phyloP scores from a whole-genome alignment of 2,329 filamentous ascomycete species.

The Fusarium solani-melongenae region DNA sequence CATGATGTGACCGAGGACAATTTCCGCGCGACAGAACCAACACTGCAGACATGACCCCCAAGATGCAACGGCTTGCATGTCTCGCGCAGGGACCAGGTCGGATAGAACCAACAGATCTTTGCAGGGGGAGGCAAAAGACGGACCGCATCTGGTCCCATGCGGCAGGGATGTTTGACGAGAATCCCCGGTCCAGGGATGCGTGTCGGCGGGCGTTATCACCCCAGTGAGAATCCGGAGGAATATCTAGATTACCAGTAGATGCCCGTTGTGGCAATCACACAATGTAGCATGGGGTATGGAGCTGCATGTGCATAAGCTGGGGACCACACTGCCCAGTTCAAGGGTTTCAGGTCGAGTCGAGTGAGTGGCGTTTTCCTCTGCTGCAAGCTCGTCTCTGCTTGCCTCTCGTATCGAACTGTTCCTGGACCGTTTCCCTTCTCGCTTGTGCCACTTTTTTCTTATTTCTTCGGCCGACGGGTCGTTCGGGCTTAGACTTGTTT shows the following conservation, averaged over 20 bases:
- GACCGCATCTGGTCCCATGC: background rate
- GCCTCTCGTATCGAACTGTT: background rate
- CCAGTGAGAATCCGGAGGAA: slow-evolving; percentile 1
- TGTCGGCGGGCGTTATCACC: background rate
- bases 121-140: background rate
- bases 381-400: background rate
- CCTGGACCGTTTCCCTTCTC: background rate
- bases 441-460: background rate
- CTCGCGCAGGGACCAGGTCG: background rate
- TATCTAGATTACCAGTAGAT: slow-evolving; percentile 12
- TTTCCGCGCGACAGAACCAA: background rate
- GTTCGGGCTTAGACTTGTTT: background rate
- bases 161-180: background rate
- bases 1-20: background rate
- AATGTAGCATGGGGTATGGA: slow-evolving; percentile 6
- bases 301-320: background rate
- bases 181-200: background rate
- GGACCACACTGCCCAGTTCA: background rate
- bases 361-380: background rate
- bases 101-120: slow-evolving; percentile 6
- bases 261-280: background rate
- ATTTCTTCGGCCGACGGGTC: background rate
- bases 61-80: background rate
- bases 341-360: slow-evolving; percentile 8
- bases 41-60: background rate